Conservation (phyloP, 306 rosid species). For the Datisca glomerata region DNA sequence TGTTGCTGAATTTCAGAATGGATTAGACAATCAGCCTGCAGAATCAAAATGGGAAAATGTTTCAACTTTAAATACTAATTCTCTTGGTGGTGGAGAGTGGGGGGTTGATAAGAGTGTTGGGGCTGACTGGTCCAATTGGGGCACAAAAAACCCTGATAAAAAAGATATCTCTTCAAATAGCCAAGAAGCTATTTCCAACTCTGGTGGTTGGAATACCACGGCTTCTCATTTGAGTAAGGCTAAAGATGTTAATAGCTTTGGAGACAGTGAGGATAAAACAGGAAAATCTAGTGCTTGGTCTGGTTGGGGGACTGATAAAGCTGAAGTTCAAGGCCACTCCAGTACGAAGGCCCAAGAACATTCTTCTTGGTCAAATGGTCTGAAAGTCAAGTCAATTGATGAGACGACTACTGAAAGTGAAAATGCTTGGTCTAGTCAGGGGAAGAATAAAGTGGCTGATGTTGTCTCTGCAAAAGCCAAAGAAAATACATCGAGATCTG, state of each 20-base stretch:
- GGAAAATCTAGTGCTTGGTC: neutral
- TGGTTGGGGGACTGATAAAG: conserved; percentile 9
- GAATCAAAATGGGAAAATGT: conserved; percentile 24
- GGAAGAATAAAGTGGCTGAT: conserved; percentile 3
- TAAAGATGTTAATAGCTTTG: neutral
- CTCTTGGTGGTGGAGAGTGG: conserved; percentile 13
- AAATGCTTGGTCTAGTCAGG: conserved; percentile 17
- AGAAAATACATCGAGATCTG: conserved; percentile 13
- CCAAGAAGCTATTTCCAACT: conserved; percentile 7
- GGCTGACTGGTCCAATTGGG: conserved; percentile 17
- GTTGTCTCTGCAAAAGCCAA: conserved; percentile 1
- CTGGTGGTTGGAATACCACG: conserved; percentile 22
- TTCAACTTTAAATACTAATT: conserved; percentile 10
- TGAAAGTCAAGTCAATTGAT: conserved; percentile 2
- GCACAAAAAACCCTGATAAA: neutral
- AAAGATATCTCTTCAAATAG: conserved; percentile 4
- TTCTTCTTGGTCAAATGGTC: conserved; percentile 8
- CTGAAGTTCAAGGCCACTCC: conserved; percentile 8
- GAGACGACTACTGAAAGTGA: neutral
- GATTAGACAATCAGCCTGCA: conserved; percentile 11
- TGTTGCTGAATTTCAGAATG: conserved; percentile 22
- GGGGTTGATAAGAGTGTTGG: conserved; percentile 2
- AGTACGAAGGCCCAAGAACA: conserved; percentile 11
- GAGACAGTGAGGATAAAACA: neutral
- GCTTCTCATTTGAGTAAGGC: neutral